Base-by-base conservation (phyloP, 1,284 basidiomycete species). In the Cryptococcus sp. region DNA sequence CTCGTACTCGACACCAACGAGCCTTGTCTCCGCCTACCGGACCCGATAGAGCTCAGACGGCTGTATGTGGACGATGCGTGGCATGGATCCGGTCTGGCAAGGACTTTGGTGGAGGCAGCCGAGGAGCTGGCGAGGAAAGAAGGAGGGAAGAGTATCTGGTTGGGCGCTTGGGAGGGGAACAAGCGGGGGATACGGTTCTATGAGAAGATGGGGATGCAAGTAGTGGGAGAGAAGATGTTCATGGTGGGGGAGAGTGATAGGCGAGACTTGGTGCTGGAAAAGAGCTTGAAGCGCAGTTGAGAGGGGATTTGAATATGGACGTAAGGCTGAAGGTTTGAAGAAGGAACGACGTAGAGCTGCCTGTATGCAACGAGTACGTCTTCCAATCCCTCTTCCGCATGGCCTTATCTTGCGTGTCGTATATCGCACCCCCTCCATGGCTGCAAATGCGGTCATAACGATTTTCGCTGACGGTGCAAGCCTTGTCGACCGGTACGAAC, bases 101-200 rank as follows among this genome's bases (percentile, higher is more conserved):
- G 33, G 10, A 3, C 31, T 1, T 47, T 67, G 10, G 45, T 70
- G 34, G 46, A 33, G 2, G 34, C 16, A 10, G 55, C 53, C 11
- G 47, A 65, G 14, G 42, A 35, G 11, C 10, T 53, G 14, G 50
- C 55, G 5, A 49, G 47, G 32, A 26, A 54, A 32, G 18, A 54
- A 38, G 65, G 62, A 14, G 52, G 26, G 28, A 38, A 51, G 36
- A 50, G 53, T 23, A 46, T 62, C 5, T 69, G 63, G 63, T 50
- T 69, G 7, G 65, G 67, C 31, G 46, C 39, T n/a, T 64, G 62
- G 60, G 64, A 66, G 47, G 43, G 58, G 39, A 66, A 66, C 45
- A 38, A 35, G 4, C 41, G 60, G 22, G 64, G 56, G 3, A 53
- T 54, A 21, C 40, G 46, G 39, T 66, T 66, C 39, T 66, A 66